phyloP scores from a whole-genome alignment of 106 monocot genomes.

The Ottelia alismoides region DNA sequence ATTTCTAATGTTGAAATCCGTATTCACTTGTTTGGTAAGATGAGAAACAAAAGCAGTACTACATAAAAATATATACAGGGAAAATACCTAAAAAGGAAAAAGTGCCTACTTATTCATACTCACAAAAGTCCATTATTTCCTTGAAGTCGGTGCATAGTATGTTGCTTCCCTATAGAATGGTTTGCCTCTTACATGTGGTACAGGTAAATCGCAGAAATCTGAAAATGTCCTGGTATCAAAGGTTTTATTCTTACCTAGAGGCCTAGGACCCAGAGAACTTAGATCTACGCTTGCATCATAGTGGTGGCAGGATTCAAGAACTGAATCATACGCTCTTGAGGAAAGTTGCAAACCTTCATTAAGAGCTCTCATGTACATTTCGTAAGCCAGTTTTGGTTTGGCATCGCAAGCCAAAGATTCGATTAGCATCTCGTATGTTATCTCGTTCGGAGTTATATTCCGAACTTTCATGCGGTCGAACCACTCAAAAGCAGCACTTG shows the following conservation, averaged over 20 bases:
- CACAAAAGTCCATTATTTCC: too few species aligned
- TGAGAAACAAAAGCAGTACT: too few species aligned
- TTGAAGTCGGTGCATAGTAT: too few species aligned
- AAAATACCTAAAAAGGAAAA: too few species aligned
- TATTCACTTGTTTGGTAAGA: too few species aligned
- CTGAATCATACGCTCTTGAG: slow-evolving; percentile 54
- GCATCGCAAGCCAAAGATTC: slow-evolving; percentile 45
- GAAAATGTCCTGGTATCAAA: slow-evolving; percentile 24
- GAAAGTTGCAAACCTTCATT: slow-evolving; percentile 52
- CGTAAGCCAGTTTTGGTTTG: slow-evolving; percentile 64
- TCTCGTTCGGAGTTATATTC: slow-evolving; percentile 62
- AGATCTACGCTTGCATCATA: slow-evolving; percentile 30
- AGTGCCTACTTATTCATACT: too few species aligned
- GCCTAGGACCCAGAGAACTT: slow-evolving; percentile 39
- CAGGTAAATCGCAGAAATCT: slow-evolving; percentile 29
- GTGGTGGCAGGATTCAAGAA: slow-evolving; percentile 29
- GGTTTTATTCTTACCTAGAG: slow-evolving; percentile 31
- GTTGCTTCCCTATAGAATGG: slow-evolving; percentile 32
- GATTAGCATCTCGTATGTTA: slow-evolving; percentile 83
- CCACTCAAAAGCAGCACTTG: slow-evolving; percentile 71
- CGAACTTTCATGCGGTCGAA: slow-evolving; percentile 69
- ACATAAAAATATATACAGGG: too few species aligned
- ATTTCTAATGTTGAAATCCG: too few species aligned
- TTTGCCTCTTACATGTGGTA: slow-evolving; percentile 32
- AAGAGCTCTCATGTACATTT: slow-evolving; percentile 54